phyloP scores from a whole-genome alignment of 78 protist genomes.

The Emiliania huxleyi region DNA sequence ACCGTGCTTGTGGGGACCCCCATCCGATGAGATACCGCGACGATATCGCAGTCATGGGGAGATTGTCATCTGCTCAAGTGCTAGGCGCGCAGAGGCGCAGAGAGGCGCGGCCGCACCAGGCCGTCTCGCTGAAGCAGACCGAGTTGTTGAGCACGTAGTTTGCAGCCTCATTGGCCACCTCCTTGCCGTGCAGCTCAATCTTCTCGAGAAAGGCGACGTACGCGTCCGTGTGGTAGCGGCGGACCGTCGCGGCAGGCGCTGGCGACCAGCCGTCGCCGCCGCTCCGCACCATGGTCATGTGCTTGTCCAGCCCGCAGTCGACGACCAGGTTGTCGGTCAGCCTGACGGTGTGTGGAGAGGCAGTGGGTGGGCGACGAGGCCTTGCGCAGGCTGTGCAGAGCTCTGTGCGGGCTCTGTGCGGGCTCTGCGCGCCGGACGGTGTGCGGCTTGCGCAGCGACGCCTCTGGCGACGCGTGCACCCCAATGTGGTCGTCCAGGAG shows the following conservation, averaged over 20 bases:
- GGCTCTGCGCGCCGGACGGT: background rate
- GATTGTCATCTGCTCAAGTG: too few species aligned
- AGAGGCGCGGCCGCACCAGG: background rate
- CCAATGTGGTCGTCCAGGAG: background rate
- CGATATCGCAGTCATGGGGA: too few species aligned
- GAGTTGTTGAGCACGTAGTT: background rate
- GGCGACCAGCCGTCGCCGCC: background rate
- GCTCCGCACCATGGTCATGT: background rate
- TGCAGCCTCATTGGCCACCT: background rate
- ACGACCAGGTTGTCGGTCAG: background rate
- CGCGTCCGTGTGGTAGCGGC: background rate
- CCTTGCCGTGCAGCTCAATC: background rate
- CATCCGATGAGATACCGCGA: too few species aligned
- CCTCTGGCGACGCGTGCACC: background rate
- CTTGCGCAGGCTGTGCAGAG: background rate
- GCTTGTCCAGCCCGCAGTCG: background rate
- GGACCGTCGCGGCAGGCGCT: background rate
- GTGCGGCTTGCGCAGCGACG: background rate
- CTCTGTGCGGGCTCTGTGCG: too few species aligned
- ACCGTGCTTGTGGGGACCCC: too few species aligned
- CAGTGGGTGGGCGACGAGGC: background rate
- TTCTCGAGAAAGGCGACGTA: background rate
- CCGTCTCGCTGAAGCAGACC: slow-evolving; percentile 3
- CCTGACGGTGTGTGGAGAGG: background rate
- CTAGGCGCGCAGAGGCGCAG: background rate